Conservation (phyloP, 345 rosid species). For the Hibiscus syriacus region DNA sequence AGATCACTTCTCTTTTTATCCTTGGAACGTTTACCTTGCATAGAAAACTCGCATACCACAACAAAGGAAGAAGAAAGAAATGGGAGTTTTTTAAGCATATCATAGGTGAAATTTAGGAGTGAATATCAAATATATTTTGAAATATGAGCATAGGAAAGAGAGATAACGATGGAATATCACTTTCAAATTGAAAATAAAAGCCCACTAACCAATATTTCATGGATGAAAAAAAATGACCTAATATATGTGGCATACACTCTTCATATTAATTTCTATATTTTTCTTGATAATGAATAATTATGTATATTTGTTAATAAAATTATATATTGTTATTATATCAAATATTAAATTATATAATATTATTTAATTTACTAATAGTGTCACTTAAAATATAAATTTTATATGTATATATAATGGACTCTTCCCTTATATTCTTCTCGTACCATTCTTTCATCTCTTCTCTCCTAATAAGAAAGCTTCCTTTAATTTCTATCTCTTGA, state of each 20-base stretch:
- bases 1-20: background rate
- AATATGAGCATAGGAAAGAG: background rate
- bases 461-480: conserved; percentile 3
- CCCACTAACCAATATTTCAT: conserved; percentile 20
- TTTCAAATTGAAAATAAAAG: conserved; percentile 17
- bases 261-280: background rate
- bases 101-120: conserved; percentile 32
- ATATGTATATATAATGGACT: conserved; percentile 19
- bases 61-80: background rate
- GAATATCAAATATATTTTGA: conserved; percentile 23
- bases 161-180: conserved; percentile 11
- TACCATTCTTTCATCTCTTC: conserved; percentile 14
- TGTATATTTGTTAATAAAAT: too few relatives aligned
- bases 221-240: conserved; percentile 15
- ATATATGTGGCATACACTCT: conserved; percentile 18
- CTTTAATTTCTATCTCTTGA: conserved; percentile 9
- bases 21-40: background rate
- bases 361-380: too few relatives aligned
- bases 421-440: conserved; percentile 5
- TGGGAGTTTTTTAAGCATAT: background rate
- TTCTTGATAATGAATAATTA: too few relatives aligned
- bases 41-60: background rate
- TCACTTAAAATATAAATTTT: too few relatives aligned
- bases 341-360: too few relatives aligned
- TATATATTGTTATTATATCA: too few relatives aligned